A percentile compares a stretch with the other conserved stretches of the same genome.
Conservation (phyloP, 1,139 yeast species). For the Spencermartinsiella ligniputridi region DNA sequence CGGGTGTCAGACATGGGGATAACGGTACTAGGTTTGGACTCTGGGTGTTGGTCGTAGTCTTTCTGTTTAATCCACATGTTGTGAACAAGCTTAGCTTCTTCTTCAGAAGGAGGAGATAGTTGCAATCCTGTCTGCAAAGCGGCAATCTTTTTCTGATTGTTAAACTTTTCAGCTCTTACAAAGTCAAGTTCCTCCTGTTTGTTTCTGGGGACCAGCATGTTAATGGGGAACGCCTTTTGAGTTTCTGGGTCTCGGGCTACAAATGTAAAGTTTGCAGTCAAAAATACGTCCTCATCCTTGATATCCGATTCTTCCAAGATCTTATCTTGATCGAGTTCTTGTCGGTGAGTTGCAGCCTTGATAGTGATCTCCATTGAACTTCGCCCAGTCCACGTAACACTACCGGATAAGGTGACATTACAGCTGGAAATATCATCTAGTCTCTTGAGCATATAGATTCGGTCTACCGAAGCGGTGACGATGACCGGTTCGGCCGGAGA, state of each 20-base stretch:
- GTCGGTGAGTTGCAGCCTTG: slow-evolving; percentile 73
- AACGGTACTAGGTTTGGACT: slow-evolving; percentile 42
- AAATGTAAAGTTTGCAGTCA: slow-evolving; percentile 89
- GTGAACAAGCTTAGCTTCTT: slow-evolving; percentile 70
- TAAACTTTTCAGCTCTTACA: slow-evolving; percentile 84
- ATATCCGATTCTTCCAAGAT: slow-evolving; percentile 38
- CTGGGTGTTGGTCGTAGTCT: slow-evolving; percentile 21
- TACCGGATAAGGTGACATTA: slow-evolving; percentile 79
- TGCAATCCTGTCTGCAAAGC: slow-evolving; percentile 59
- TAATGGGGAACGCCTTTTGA: slow-evolving; percentile 80
- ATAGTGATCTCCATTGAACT: slow-evolving; percentile 95
- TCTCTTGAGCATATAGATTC: slow-evolving; percentile 82
- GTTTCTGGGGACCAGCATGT: slow-evolving; percentile 67
- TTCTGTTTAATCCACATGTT: slow-evolving; percentile 52
- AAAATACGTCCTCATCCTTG: slow-evolving; percentile 51
- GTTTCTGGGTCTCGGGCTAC: slow-evolving; percentile 92
- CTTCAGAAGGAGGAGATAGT: slow-evolving; percentile 64
- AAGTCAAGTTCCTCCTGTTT: slow-evolving; percentile 79
- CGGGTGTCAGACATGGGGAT: slow-evolving; percentile 63
- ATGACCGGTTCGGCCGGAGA: slow-evolving; percentile 89
- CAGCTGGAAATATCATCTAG: slow-evolving; percentile 72
- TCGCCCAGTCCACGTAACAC: slow-evolving; percentile 90
- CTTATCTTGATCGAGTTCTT: slow-evolving; percentile 35
- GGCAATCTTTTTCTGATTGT: slow-evolving; percentile 73
- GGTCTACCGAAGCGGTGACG: slow-evolving; percentile 91